These are phyloP conservation scores for Paradendryphiella salina DNA, from an alignment of 2,329 filamentous ascomycete genomes.

Conservation along the genomic window DNA sequence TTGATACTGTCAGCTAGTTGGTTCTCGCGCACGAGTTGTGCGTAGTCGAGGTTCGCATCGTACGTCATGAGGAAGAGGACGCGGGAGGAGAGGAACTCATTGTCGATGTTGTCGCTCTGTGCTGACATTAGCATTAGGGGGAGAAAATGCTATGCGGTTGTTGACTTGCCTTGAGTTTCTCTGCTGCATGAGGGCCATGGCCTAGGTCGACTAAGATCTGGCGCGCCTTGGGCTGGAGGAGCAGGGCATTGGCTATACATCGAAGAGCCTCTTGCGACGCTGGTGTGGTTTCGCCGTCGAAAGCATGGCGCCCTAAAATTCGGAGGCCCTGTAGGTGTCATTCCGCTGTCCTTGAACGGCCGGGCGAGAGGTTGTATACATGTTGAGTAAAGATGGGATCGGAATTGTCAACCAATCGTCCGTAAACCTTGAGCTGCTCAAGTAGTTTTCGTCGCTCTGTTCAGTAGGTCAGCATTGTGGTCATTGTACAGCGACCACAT, in stretches of 20 bases:
- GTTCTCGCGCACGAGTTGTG: conserved; percentile 66
- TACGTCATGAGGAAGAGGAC: conserved; percentile 82
- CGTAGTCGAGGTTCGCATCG: conserved; percentile 68
- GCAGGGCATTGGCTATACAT: conserved; percentile 81
- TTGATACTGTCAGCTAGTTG: conserved; percentile 69
- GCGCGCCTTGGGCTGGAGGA: conserved; percentile 68
- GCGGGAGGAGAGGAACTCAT: conserved; percentile 83
- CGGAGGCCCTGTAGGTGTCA: conserved; percentile 66
- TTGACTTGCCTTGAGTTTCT: conserved; percentile 63
- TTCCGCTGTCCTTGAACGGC: conserved; percentile 7
- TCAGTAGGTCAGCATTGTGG: conserved; percentile 11
- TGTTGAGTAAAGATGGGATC: conserved; percentile 82
- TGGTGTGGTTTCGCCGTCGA: conserved; percentile 64
- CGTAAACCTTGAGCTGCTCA: conserved; percentile 73
- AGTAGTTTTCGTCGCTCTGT: conserved; percentile 64
- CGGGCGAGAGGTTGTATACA: conserved; percentile 52
- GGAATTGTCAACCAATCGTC: conserved; percentile 71
- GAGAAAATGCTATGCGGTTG: too few relatives aligned
- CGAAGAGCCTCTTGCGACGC: conserved; percentile 73
- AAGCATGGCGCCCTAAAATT: conserved; percentile 72
- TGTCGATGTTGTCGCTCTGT: conserved; percentile 70
- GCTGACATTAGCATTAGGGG: conserved; percentile 5
- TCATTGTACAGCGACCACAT: background rate
- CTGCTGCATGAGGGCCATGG: conserved; percentile 68
- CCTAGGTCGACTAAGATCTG: conserved; percentile 74